These are phyloP conservation scores for Phytopythium delawarense DNA, from an alignment of 352 stramenopile genomes.

Conservation along the genomic window DNA sequence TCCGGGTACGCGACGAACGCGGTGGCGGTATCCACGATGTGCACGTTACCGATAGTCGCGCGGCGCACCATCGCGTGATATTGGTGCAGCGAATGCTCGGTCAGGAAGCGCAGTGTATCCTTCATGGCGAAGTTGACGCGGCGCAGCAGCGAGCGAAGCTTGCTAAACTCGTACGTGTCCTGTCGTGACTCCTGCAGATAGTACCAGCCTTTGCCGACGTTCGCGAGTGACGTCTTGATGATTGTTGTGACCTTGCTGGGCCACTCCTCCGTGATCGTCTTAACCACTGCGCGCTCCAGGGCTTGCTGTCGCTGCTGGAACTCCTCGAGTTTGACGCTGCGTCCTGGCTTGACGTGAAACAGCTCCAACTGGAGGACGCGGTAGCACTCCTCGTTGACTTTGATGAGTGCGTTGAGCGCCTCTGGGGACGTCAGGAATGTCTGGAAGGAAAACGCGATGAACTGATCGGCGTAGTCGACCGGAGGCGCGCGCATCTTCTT, in stretches of 20 bases:
- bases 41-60: slow-evolving; percentile 44
- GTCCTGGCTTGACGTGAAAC: slow-evolving; percentile 65
- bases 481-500: slow-evolving; percentile 36
- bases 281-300: slow-evolving; percentile 64
- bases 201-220: slow-evolving; percentile 85
- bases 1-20: slow-evolving; percentile 66
- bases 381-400: slow-evolving; percentile 86
- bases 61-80: slow-evolving; percentile 71
- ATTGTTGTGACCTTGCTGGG: slow-evolving; percentile 61
- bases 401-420: slow-evolving; percentile 63
- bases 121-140: slow-evolving; percentile 85
- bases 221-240: slow-evolving; percentile 65
- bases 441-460: slow-evolving; percentile 86
- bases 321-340: slow-evolving; percentile 83
- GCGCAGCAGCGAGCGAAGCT: slow-evolving; percentile 65
- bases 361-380: slow-evolving; percentile 74
- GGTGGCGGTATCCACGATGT: slow-evolving; percentile 73
- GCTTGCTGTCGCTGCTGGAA: slow-evolving; percentile 81
- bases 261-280: slow-evolving; percentile 83
- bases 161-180: slow-evolving; percentile 88
- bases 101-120: slow-evolving; percentile 73
- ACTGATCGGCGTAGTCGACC: slow-evolving; percentile 84
- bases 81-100: slow-evolving; percentile 61
- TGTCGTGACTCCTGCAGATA: slow-evolving; percentile 79
- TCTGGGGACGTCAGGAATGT: slow-evolving; percentile 81